phyloP scores from a whole-genome alignment of 139 green algal genomes.

The Chlorokybus atmophyticus region DNA sequence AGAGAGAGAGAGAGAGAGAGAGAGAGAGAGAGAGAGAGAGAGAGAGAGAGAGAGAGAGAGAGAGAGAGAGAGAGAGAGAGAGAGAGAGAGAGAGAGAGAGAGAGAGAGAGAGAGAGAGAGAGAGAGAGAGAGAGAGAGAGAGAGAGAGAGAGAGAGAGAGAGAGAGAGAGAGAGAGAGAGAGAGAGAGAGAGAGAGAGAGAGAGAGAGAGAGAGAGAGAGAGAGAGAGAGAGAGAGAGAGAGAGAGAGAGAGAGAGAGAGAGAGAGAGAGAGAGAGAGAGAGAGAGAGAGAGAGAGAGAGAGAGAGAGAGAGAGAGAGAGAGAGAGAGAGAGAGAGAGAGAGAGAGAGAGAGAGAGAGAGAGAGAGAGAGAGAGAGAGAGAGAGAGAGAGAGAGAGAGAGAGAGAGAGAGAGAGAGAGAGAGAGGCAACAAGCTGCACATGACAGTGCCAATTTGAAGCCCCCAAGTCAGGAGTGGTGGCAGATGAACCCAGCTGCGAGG shows the following conservation, averaged over 20 bases:
- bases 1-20: slow-evolving; percentile 3
- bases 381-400: slow-evolving; percentile 3
- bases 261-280: slow-evolving; percentile 1
- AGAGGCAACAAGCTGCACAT: too few species aligned
- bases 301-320: slow-evolving; percentile 1
- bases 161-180: slow-evolving; percentile 3
- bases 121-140: slow-evolving; percentile 3
- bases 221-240: slow-evolving; percentile 3
- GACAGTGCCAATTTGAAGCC: too few species aligned
- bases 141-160: slow-evolving; percentile 3
- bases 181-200: slow-evolving; percentile 3
- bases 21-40: slow-evolving; percentile 3
- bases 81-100: slow-evolving; percentile 3
- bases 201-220: slow-evolving; percentile 3
- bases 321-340: slow-evolving; percentile 1
- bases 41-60: slow-evolving; percentile 3
- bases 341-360: slow-evolving; percentile 1
- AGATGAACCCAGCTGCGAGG: too few species aligned
- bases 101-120: slow-evolving; percentile 3
- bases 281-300: slow-evolving; percentile 1
- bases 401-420: slow-evolving; percentile 3
- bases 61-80: slow-evolving; percentile 3
- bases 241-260: slow-evolving; percentile 3
- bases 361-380: slow-evolving; percentile 3
- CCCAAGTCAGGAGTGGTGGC: too few species aligned